phyloP scores from a whole-genome alignment of 306 rosid genomes.

The Cucurbita maxima region DNA sequence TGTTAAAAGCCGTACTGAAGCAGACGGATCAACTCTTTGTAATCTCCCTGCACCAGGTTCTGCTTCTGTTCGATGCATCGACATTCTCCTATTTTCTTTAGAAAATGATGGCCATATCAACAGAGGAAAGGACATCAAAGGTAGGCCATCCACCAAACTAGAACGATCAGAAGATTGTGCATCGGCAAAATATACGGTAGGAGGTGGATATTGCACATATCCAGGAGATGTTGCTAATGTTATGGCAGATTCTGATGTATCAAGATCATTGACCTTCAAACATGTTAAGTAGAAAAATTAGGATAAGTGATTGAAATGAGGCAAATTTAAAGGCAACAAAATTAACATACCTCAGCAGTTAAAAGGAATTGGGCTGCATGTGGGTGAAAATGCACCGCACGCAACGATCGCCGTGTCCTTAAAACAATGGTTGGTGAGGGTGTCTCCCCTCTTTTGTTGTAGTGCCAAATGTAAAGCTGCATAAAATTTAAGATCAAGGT shows the following conservation, averaged over 20 bases:
- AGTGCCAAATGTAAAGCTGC: constrained; percentile 90
- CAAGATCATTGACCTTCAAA: constrained; percentile 85
- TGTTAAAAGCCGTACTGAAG: constrained; percentile 43
- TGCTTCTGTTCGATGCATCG: constrained; percentile 28
- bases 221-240: constrained; percentile 81
- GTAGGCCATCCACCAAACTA: constrained; percentile 41
- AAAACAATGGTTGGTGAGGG: constrained; percentile 71
- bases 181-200: constrained; percentile 72
- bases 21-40: constrained; percentile 48
- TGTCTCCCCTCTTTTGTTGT: constrained; percentile 59
- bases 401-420: constrained; percentile 78
- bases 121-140: constrained; percentile 57
- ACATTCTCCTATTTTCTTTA: constrained; percentile 52
- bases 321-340: constrained; percentile 2
- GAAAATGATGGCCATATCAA: constrained; percentile 48
- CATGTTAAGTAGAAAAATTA: constrained; percentile 10
- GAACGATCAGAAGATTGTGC: constrained; percentile 48
- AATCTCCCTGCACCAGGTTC: constrained; percentile 45
- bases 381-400: constrained; percentile 97
- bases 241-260: constrained; percentile 78
- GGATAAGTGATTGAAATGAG: constrained; percentile 1
- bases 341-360: constrained; percentile 68
- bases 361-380: constrained; percentile 83
- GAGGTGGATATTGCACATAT: constrained; percentile 86
- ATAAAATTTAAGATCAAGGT: constrained; percentile 11